Percentiles rank a stretch among this genome's conserved stretches.
Conservation (phyloP, 2,329 filamentous ascomycete species). For the Penicillium olsonii region DNA sequence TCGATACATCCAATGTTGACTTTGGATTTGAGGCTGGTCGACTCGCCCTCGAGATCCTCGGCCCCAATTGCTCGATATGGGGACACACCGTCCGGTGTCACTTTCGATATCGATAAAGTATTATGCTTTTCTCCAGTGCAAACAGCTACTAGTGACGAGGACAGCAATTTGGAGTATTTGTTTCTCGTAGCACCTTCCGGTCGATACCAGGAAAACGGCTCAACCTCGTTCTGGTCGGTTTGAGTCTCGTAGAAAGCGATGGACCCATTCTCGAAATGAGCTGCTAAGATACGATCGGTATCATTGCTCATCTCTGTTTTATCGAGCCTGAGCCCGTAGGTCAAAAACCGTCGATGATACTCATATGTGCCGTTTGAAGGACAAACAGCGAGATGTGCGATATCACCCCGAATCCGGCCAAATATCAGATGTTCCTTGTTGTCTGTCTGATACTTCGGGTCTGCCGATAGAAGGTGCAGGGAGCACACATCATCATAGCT, state of each 20-base stretch:
- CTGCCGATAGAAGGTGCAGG: constrained; percentile 52
- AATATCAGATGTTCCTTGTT: constrained; percentile 53
- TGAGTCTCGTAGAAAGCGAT: constrained; percentile 51
- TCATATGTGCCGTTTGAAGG: constrained; percentile 30
- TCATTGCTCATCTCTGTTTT: constrained; percentile 50
- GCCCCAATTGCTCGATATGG: constrained; percentile 39
- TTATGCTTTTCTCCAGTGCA: constrained; percentile 47
- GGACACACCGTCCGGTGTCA: constrained; percentile 49
- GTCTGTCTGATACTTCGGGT: constrained; percentile 40
- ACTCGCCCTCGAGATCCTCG: constrained; percentile 35
- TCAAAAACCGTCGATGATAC: constrained; percentile 45
- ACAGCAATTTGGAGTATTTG: constrained; percentile 58
- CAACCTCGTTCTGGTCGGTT: constrained; percentile 32
- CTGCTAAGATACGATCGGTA: constrained; percentile 50
- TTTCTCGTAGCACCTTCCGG: constrained; percentile 28
- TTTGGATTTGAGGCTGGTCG: constrained; percentile 23
- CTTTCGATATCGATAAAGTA: constrained; percentile 53
- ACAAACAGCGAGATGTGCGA: constrained; percentile 44
- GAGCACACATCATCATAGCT: constrained; percentile 62
- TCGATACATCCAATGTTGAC: constrained; percentile 39
- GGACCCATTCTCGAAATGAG: constrained; percentile 51
- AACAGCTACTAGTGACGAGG: constrained; percentile 52
- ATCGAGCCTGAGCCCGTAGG: constrained; percentile 46
- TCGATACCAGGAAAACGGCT: constrained; percentile 38
- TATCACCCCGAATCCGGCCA: constrained; percentile 58